These are phyloP conservation scores for Podospora comata DNA, from an alignment of 495 filamentous ascomycete genomes.

Conservation along the genomic window DNA sequence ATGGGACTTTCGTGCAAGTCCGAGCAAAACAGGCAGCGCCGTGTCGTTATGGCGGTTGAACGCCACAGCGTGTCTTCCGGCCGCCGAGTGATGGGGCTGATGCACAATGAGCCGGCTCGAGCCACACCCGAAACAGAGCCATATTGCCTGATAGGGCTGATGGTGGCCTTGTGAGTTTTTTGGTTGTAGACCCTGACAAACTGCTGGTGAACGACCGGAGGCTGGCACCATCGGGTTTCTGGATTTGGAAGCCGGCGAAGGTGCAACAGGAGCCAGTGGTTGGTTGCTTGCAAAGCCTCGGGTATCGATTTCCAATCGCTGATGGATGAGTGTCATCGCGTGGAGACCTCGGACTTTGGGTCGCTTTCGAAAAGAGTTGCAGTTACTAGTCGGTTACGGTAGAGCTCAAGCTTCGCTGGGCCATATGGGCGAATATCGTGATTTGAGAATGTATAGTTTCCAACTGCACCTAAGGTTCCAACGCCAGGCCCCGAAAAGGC, in stretches of 20 bases:
- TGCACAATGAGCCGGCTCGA: not conserved
- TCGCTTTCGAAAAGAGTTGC: not conserved
- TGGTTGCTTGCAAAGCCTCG: too few species aligned
- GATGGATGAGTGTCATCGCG: not conserved
- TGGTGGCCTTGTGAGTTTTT: not conserved
- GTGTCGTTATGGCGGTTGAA: not conserved
- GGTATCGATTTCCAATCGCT: not conserved
- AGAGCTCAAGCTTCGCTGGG: not conserved
- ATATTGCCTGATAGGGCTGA: not conserved
- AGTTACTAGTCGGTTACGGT: not conserved
- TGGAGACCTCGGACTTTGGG: not conserved
- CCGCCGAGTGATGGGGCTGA: not conserved
- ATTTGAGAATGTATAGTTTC: not conserved
- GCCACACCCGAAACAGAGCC: not conserved
- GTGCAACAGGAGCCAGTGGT: too few species aligned
- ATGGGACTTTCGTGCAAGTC: not conserved
- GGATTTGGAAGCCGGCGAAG: not conserved
- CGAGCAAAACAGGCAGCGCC: not conserved
- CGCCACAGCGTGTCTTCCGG: not conserved
- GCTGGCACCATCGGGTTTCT: not conserved
- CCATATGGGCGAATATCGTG: not conserved
- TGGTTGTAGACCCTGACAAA: not conserved
- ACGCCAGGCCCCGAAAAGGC: not conserved
- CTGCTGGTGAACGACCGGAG: not conserved
- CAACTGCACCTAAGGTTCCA: not conserved